Evolutionary conservation across 83 land plant species (phyloP), one percentile per base, ranked within the genome.

Genomic region (Diphasiastrum complanatum): DNA sequence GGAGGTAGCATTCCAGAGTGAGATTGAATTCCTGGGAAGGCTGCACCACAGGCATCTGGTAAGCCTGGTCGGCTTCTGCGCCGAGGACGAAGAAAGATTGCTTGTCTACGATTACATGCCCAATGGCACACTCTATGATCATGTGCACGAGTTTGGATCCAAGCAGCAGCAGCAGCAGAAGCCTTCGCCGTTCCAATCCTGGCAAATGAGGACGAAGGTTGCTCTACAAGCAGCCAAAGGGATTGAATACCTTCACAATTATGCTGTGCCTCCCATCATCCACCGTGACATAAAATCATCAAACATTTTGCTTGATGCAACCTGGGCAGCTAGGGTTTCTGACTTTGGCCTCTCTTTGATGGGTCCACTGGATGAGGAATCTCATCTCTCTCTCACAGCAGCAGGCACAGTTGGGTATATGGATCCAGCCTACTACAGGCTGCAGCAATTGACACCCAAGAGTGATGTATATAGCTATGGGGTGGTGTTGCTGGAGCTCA

Each of bases 381-480:
- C 61, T 3, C 61, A 58, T 35, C 11, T 58, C 12, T 58, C 61
- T 2, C 11, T 58, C n/a, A 35, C 61, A n/a, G 61, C 61, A 4
- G 61, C 61, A 5, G 61, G 61, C 23, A 27, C 36, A 5, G 36
- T 18, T 5, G 95, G 95, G 5, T 87, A 87, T 76, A 81, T 87
- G 69, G 95, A 87, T 37, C 95, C 95, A 6, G 89, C 84, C 61
- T 35, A 27, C 27, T 41, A 65, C 68, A 30, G 46, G 60, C 63
- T 54, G 36, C 23, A 37, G 48, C n/a, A 19, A 2, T 22, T 26
- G 66, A 65, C 24, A 29, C 45, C 67, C 49, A 61, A 14, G 68
- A 65, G 95, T 41, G 95, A 87, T 51, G 89, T 87, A 12, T 87
- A 87, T 65, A 87, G 95, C 67, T 87, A 81, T 51, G 95, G 95